Evolutionary conservation across 176 grass and related monocot genomes (phyloP).

Genomic region (Bolboschoenus planiculmis): DNA sequence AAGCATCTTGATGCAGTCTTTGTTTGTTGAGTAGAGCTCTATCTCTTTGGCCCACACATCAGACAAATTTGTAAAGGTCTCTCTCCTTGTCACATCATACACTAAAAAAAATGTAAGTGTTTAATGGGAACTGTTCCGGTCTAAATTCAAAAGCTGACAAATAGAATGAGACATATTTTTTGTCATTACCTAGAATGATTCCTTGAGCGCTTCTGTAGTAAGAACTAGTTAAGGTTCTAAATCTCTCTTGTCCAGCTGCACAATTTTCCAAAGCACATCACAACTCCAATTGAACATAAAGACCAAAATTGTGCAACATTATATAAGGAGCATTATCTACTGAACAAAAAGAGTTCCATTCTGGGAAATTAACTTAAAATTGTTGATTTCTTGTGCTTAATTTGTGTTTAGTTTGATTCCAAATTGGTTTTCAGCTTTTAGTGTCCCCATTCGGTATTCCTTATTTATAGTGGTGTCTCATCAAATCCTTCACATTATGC

Average conservation of each 20-base stretch:
- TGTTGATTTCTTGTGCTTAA: not conserved
- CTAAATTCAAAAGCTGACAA: not conserved
- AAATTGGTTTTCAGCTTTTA: not conserved
- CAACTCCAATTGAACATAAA: not conserved
- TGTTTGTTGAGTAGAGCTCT: constrained; percentile 73
- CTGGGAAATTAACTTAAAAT: not conserved
- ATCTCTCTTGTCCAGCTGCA: constrained; percentile 96
- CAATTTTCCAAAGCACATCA: constrained; percentile 18
- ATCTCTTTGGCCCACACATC: constrained; percentile 95
- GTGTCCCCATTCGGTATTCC: not conserved
- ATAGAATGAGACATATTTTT: constrained; percentile 2
- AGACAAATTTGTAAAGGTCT: constrained; percentile 85
- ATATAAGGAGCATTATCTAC: not conserved
- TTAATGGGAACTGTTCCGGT: not conserved
- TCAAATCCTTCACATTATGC: not conserved
- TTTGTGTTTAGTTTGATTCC: not conserved
- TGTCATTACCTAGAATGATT: constrained; percentile 73
- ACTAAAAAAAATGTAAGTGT: constrained; percentile 55
- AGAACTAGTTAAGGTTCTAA: constrained; percentile 91
- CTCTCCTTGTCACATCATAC: constrained; percentile 89
- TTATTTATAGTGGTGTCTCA: not conserved
- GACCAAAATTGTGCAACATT: not conserved
- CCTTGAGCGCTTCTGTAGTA: constrained; percentile 96
- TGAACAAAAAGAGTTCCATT: not conserved
- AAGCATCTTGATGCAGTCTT: constrained; percentile 83